Percentiles rank a stretch among this genome's conserved stretches.
phyloP scores from a whole-genome alignment of 1,139 yeast genomes.

The Pichia sp. region DNA sequence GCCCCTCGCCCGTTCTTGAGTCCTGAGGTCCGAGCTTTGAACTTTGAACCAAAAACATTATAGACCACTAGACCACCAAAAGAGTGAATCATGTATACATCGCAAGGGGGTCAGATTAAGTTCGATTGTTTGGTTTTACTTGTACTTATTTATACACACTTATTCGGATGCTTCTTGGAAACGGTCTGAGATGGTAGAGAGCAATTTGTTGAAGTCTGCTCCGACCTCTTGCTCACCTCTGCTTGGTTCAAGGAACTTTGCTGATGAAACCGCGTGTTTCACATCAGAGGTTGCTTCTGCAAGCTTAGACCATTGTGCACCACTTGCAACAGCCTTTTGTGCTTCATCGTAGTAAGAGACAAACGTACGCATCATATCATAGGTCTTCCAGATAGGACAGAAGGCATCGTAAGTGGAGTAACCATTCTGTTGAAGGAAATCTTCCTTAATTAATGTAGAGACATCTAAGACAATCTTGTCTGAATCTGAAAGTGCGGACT shows the following conservation, averaged over 20 bases:
- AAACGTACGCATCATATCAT: constrained; percentile 95
- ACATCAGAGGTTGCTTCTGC: constrained; percentile 84
- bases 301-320: constrained; percentile 91
- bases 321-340: constrained; percentile 90
- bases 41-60: too few relatives aligned
- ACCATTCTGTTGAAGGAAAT: constrained; percentile 98
- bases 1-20: too few relatives aligned
- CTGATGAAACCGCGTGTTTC: constrained; percentile 87
- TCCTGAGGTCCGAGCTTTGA: too few relatives aligned
- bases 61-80: too few relatives aligned
- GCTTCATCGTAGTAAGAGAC: constrained; percentile 93
- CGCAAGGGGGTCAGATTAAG: too few relatives aligned
- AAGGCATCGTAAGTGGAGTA: constrained; percentile 96
- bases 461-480: constrained; percentile 97
- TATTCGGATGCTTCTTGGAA: constrained; percentile 95
- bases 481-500: constrained; percentile 91
- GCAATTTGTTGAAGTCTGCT: constrained; percentile 69
- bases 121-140: too few relatives aligned
- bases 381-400: constrained; percentile 99
- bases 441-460: constrained; percentile 86
- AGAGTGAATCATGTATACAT: too few relatives aligned
- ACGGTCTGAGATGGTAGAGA: constrained; percentile 73
- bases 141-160: too few relatives aligned
- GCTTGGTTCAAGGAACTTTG: constrained; percentile 94
- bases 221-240: constrained; percentile 76